Conservation (phyloP, 371 early-diverging fungal genomes). For the Nematocida displodere region DNA sequence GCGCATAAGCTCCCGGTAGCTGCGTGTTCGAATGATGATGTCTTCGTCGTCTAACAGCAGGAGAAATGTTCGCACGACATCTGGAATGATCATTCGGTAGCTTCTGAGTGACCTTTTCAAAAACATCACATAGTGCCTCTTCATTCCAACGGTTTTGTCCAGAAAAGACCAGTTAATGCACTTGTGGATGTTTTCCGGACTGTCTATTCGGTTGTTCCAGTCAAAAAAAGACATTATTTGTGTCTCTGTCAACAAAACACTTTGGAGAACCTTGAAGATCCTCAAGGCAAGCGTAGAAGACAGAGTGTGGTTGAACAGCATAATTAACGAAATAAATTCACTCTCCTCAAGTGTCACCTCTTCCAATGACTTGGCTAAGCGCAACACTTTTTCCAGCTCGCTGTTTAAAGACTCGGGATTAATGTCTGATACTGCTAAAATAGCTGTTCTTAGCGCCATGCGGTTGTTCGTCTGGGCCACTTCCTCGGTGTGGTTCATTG, state of each 20-base stretch:
- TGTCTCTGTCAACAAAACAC: background rate
- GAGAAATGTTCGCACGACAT: background rate
- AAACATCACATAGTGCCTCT: background rate
- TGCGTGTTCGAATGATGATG: background rate
- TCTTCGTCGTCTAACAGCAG: conserved; percentile 30
- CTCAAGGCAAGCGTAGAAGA: background rate
- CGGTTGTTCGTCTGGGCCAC: too few species aligned
- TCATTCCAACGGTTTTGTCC: background rate
- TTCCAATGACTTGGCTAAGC: too few species aligned
- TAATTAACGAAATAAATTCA: conserved; percentile 33
- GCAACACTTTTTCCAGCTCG: too few species aligned
- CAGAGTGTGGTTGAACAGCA: conserved; percentile 7
- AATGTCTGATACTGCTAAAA: too few species aligned
- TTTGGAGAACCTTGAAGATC: conserved; percentile 8
- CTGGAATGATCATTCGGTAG: background rate
- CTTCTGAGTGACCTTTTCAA: background rate
- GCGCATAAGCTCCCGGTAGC: conserved; percentile 1
- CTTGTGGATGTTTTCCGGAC: background rate
- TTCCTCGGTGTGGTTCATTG: too few species aligned
- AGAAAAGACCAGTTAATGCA: conserved; percentile 29
- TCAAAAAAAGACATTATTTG: background rate
- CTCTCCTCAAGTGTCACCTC: too few species aligned
- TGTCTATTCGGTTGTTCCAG: background rate
- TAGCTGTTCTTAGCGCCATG: too few species aligned
- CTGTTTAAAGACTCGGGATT: too few species aligned